phyloP scores from a whole-genome alignment of 108 stramenopile species.

The Nitzschia putrida region DNA sequence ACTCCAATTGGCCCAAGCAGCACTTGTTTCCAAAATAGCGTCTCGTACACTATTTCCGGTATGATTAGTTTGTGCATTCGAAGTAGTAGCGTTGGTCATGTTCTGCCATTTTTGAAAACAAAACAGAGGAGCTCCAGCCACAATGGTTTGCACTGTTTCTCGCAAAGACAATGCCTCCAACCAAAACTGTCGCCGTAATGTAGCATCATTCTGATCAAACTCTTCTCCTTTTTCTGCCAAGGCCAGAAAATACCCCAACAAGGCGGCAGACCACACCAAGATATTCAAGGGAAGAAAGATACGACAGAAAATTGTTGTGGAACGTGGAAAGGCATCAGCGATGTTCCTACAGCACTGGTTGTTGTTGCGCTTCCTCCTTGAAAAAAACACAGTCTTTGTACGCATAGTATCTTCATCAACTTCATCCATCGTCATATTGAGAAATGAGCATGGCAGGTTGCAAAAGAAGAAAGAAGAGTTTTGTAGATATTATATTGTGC shows the following conservation, averaged over 20 bases:
- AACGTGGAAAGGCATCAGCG: slow-evolving; percentile 6
- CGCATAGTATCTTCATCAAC: too few relatives aligned
- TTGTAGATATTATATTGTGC: too few relatives aligned
- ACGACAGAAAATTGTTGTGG: neutral
- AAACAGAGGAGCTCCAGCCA: neutral
- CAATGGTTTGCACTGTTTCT: neutral
- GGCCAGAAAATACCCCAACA: neutral
- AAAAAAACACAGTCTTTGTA: too few relatives aligned
- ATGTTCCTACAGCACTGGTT: neutral
- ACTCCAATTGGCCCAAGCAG: neutral
- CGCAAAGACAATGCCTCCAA: neutral
- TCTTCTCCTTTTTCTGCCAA: neutral
- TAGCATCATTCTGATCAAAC: slow-evolving; percentile 1
- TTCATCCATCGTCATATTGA: too few relatives aligned
- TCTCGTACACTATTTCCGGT: neutral
- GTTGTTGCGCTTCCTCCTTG: too few relatives aligned
- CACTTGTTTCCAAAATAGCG: neutral
- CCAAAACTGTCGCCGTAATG: neutral
- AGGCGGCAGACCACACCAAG: neutral
- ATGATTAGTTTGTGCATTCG: neutral
- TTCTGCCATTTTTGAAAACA: slow-evolving; percentile 16
- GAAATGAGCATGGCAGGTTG: too few relatives aligned
- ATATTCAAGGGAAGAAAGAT: neutral
- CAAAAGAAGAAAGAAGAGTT: too few relatives aligned
- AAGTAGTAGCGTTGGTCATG: too few relatives aligned